Percentiles rank a stretch among this genome's conserved stretches.
These are phyloP conservation scores for Gossypium ekmanianum DNA, from an alignment of 345 rosid genomes.

Conservation along the genomic window DNA sequence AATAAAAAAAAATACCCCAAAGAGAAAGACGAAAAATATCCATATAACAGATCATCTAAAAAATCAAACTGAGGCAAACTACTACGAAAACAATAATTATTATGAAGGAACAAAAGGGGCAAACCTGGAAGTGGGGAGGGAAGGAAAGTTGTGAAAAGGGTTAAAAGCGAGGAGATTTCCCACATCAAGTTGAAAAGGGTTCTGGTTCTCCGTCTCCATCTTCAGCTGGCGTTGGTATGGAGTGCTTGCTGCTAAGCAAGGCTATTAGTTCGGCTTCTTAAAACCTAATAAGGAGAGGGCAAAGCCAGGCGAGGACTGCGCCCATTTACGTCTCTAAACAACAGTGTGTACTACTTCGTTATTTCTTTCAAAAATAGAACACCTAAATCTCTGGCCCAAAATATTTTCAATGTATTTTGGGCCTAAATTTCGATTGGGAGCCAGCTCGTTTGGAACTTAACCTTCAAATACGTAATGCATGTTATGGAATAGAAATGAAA, in stretches of 20 bases:
- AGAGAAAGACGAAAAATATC: no score
- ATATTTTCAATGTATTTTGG: not conserved
- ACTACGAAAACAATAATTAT: not conserved
- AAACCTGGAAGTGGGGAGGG: not conserved
- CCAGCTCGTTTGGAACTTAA: not conserved
- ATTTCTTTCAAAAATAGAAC: no score
- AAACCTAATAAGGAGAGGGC: not conserved
- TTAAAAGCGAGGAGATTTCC: constrained; percentile 73
- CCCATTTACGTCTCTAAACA: not conserved
- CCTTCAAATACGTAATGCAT: no score
- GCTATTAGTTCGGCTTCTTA: not conserved
- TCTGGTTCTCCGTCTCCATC: constrained; percentile 32
- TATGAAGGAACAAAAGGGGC: not conserved
- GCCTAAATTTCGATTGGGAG: not conserved
- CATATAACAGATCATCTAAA: not conserved
- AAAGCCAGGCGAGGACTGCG: not conserved
- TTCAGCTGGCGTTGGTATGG: not conserved
- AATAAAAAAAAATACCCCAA: no score
- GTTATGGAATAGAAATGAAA: no score
- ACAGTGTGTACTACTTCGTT: not conserved
- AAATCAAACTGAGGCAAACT: not conserved
- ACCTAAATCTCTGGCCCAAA: not conserved
- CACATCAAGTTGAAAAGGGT: constrained; percentile 46
- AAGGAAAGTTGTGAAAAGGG: constrained; percentile 36
- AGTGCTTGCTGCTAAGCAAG: not conserved